Conservation (phyloP, 257 asterid genomes). For the Solanum peruvianum region DNA sequence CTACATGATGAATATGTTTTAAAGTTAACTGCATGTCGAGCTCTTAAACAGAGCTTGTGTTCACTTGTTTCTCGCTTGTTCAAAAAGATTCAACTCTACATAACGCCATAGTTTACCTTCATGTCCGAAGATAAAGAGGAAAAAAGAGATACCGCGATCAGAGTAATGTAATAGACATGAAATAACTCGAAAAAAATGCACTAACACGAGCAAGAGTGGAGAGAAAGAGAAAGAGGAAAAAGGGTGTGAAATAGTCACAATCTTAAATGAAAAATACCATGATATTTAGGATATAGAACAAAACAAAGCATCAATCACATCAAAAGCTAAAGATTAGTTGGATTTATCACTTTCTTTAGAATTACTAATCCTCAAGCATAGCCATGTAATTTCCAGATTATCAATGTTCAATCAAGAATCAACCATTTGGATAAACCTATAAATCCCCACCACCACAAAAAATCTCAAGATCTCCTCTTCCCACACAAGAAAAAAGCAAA, state of each 20-base stretch:
- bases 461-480: not conserved
- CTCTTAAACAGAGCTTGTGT: not conserved
- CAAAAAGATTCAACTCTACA: not conserved
- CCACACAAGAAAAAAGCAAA: not conserved
- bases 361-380: not conserved
- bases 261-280: not conserved
- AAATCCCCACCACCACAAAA: not conserved
- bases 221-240: not conserved
- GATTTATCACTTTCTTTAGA: not conserved
- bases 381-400: not conserved
- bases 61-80: not conserved
- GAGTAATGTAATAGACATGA: not conserved
- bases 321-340: not conserved
- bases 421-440: not conserved
- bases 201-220: not conserved
- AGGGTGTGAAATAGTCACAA: not conserved
- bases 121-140: rapidly evolving
- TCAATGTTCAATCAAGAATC: not conserved
- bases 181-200: not conserved
- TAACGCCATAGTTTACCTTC: rapidly evolving
- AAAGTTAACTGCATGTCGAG: not conserved
- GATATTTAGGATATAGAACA: not conserved
- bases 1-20: not conserved
- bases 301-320: not conserved
- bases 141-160: rapidly evolving